Evolutionary conservation across 2,329 filamentous ascomycete species (phyloP), one percentile per base, ranked within the genome.

Genomic region (Mycosphaerella sp.): DNA sequence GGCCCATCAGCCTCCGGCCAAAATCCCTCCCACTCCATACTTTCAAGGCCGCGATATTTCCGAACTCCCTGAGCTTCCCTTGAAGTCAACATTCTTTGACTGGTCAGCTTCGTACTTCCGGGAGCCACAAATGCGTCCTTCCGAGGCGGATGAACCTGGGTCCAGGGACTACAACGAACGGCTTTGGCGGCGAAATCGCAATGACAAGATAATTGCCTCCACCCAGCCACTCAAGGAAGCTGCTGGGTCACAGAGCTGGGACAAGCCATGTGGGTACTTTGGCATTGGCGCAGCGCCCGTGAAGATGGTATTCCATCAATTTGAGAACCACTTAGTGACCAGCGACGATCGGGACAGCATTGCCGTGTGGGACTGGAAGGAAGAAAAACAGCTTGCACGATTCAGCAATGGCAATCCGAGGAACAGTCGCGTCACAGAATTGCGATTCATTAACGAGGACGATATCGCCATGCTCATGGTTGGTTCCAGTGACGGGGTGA

Each of bases 51-150:
- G 85, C 54, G 78, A 84, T 56, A 69, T 81, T 31, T 75, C 78
- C 1, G 75, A 81, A 50, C 63, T 76, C 8, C 85, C 87, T 1
- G 72, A 70, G 10, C 79, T 97, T 29, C 93, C 93, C 1, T 71
- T 98, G 14, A 80, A 80, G 56, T 95, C 90, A 68, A 84, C 80
- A 7, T 95, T 97, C 70, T 78, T 95, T 59, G 89, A 95, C 59
- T 98, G 92, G 91, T 95, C 91, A 3, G 90, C 93, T 43, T 92
- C 84, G 70, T 97, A 98, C 70, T 98, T 97, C 78, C 88, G 91
- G 31, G 91, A 97, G 70, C 93, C 93, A 32, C 93, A 98, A 72
- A 97, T 98, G 93, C 95, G 93, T 68, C 86, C 89, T 2, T 91
- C 87, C 54, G 93, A 98, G 69, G 88, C 91, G 23, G 93, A 98